Percentiles rank a stretch among this genome's conserved stretches.
Evolutionary conservation across 75 land plant genomes (phyloP).

Genomic region (Pinus taeda): DNA sequence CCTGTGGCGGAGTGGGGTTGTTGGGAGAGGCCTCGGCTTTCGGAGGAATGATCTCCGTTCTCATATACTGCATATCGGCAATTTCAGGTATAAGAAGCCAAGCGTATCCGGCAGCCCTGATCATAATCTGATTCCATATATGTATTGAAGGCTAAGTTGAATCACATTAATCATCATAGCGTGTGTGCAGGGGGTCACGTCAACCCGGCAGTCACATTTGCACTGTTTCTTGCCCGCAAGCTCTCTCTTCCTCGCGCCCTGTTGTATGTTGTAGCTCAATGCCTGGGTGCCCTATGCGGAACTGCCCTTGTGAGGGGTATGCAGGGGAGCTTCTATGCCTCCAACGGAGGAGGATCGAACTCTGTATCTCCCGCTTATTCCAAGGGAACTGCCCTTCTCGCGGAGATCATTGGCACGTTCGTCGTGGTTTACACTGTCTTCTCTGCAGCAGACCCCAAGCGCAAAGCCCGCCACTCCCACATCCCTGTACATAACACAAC

Average conservation of each 20-base stretch:
- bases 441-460: slow-evolving; percentile 74
- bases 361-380: slow-evolving; percentile 32
- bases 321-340: slow-evolving; percentile 20
- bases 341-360: slow-evolving; percentile 60
- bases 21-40: slow-evolving; percentile 62
- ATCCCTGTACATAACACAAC: slow-evolving; percentile 46
- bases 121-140: too few relatives aligned
- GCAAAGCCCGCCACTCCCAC: slow-evolving; percentile 65
- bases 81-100: slow-evolving; percentile 32
- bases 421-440: slow-evolving; percentile 62
- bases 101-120: too few relatives aligned
- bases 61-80: slow-evolving; percentile 58
- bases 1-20: slow-evolving; percentile 45
- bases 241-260: slow-evolving; percentile 51
- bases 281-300: slow-evolving; percentile 56
- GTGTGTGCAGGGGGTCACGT: slow-evolving; percentile 42
- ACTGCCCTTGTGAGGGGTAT: slow-evolving; percentile 56
- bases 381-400: slow-evolving; percentile 38
- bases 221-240: slow-evolving; percentile 51
- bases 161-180: neutral
- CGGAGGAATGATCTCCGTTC: slow-evolving; percentile 59
- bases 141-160: neutral
- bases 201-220: slow-evolving; percentile 54
- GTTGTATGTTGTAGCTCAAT: slow-evolving; percentile 48
- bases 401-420: slow-evolving; percentile 71